Base-by-base conservation (phyloP, 2,329 filamentous ascomycete genomes). In the Aspergillus proliferans region DNA sequence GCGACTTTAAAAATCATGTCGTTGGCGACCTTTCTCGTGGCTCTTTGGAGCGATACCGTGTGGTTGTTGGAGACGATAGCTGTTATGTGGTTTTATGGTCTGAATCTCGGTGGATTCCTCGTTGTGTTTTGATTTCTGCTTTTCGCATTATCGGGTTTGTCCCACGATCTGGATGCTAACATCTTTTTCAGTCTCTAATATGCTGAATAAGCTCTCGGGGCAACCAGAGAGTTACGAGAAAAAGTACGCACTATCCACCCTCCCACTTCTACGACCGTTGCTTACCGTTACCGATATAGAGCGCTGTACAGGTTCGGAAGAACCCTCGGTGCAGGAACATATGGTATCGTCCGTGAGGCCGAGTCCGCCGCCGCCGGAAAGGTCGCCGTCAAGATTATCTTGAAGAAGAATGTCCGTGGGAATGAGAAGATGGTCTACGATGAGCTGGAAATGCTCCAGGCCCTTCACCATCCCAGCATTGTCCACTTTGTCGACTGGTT, bases 401-500 rank as follows among this genome's bases (percentile, higher is more conserved):
- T 97, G 65, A 98, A 98, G 82, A 96, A 95, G 78, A 97, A 95
- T 72, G 92, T 98, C 68, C 94, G 91, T 70, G 92, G 91, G 57
- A 97, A 97, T 63, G 93, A 98, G 77, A 84, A 86, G 70, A 98
- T 98, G 93, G 93, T 98, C 38, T 93, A 95, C 69, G 93, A 98
- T 70, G 93, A 98, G 76, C 79, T 98, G 62, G 82, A 90, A 58
- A 90, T 98, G 83, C 80, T 98, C 56, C 90, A 96, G 73, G 82
- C 83, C 51, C 82, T 98, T 66, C 82, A 90, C 66, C 93, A 98
- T 69, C 87, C 89, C 47, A 89, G 97, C 72, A 98, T 98, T 68
- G 93, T 98, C 73, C 85, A 86, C 60, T 98, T 98, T 67, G 87
- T 93, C 60, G 93, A 98, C 71, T 98, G 93, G 92, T 98, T 98